These are phyloP conservation scores for Selenicereus undatus DNA, from an alignment of 148 eudicot species.

Conservation along the genomic window DNA sequence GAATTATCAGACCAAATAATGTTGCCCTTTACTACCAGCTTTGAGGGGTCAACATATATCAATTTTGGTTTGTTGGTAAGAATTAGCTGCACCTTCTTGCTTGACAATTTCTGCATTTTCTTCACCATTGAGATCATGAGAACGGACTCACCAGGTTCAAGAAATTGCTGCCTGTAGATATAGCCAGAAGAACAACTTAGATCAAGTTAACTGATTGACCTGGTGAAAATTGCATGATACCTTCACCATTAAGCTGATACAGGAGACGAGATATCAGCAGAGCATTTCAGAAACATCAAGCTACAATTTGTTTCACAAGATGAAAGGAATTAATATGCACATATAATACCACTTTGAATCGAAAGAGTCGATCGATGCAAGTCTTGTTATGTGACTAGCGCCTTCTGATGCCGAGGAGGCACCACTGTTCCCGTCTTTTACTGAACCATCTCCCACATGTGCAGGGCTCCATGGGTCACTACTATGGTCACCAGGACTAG, in stretches of 20 bases:
- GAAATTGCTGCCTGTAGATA: slow-evolving; percentile 75
- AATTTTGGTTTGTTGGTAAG: slow-evolving; percentile 92
- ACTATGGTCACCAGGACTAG: slow-evolving; percentile 43
- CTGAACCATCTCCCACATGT: slow-evolving; percentile 68
- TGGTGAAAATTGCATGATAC: neutral
- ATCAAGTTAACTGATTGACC: neutral
- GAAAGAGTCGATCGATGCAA: slow-evolving; percentile 96
- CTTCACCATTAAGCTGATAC: neutral
- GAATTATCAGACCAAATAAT: slow-evolving; percentile 91
- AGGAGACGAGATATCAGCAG: neutral
- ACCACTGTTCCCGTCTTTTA: slow-evolving; percentile 49
- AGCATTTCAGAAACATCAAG: neutral
- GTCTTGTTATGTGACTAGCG: slow-evolving; percentile 65
- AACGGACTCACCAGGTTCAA: slow-evolving; percentile 89
- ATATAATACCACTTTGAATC: slow-evolving; percentile 83
- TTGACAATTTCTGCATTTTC: slow-evolving; percentile 81
- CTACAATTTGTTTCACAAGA: neutral
- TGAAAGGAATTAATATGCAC: slow-evolving; percentile 1
- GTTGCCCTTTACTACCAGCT: slow-evolving; percentile 75
- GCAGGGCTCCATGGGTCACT: slow-evolving; percentile 74
- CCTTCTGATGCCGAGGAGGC: slow-evolving; percentile 64
- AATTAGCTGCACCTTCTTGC: slow-evolving; percentile 97
- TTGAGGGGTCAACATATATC: slow-evolving; percentile 88
- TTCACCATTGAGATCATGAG: slow-evolving; percentile 98
- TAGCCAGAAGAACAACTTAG: slow-evolving; percentile 11